phyloP scores from a whole-genome alignment of 2,329 filamentous ascomycete species.

The Ophiosphaerella korrae region DNA sequence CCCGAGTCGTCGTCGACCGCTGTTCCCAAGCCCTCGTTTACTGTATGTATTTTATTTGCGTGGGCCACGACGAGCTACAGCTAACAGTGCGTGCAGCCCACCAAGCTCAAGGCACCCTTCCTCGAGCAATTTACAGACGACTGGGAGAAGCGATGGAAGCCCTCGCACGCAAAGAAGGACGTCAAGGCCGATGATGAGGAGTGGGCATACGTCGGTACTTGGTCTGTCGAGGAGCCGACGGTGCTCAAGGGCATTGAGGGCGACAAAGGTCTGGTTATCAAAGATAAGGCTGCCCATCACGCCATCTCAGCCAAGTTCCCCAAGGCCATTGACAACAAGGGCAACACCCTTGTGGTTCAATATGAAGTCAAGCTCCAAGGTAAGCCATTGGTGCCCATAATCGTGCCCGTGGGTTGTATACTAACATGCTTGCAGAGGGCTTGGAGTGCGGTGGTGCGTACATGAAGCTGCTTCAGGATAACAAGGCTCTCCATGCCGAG shows the following conservation, averaged over 20 bases:
- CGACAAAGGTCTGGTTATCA: conserved; percentile 96
- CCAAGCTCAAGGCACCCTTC: conserved; percentile 88
- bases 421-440: conserved; percentile 66
- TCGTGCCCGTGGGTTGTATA: not conserved
- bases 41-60: conserved; percentile 64
- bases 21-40: conserved; percentile 79
- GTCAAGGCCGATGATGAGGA: conserved; percentile 77
- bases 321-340: conserved; percentile 96
- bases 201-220: conserved; percentile 97
- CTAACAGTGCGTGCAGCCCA: conserved; percentile 67
- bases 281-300: conserved; percentile 97
- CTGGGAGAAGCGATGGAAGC: conserved; percentile 93
- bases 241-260: conserved; percentile 91
- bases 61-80: not conserved
- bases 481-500: conserved; percentile 93
- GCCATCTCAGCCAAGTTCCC: conserved; percentile 99
- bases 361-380: conserved; percentile 99
- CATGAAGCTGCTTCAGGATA: conserved; percentile 98
- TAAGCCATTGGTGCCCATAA: conserved; percentile 58
- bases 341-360: conserved; percentile 94
- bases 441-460: conserved; percentile 98
- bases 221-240: conserved; percentile 92
- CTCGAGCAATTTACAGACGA: conserved; percentile 97
- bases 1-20: conserved; percentile 60
- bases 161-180: conserved; percentile 96